Conservation (phyloP, 179 eudicot species). For the Nepenthes alata region DNA sequence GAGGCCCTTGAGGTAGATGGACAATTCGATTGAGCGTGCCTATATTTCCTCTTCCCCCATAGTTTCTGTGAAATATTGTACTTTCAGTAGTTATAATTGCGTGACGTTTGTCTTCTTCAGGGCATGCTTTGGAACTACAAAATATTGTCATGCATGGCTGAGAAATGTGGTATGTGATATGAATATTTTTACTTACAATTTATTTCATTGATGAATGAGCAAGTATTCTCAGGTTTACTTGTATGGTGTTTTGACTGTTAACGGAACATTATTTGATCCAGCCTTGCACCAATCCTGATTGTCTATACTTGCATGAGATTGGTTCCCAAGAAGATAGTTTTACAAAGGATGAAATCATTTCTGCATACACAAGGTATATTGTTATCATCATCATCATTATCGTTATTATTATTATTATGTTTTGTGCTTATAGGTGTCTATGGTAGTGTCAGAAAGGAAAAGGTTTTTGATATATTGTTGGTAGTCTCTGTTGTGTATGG, state of each 20-base stretch:
- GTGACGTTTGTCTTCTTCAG: conserved; percentile 29
- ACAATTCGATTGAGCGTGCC: not conserved
- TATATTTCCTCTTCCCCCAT: not conserved
- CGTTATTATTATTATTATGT: too few relatives aligned
- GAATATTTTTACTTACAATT: not conserved
- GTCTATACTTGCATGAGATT: conserved; percentile 82
- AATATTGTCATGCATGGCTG: conserved; percentile 99
- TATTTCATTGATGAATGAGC: not conserved
- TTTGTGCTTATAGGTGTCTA: too few relatives aligned
- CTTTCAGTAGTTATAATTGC: not conserved
- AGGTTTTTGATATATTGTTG: too few relatives aligned
- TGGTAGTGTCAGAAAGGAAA: too few relatives aligned
- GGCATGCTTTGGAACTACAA: conserved; percentile 98
- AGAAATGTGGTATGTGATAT: conserved; percentile 56
- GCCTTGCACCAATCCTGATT: conserved; percentile 87
- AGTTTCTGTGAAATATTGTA: not conserved
- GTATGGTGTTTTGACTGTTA: not conserved
- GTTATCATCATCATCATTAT: not conserved
- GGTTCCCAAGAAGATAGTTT: conserved; percentile 97
- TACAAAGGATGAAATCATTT: conserved; percentile 83
- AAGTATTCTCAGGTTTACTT: not conserved
- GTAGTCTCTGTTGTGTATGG: too few relatives aligned
- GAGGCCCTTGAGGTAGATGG: conserved; percentile 57
- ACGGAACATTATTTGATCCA: conserved; percentile 20
- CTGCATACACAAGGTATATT: conserved; percentile 68